A percentile compares a stretch with the other conserved stretches of the same genome.
Evolutionary conservation across 495 filamentous ascomycete species (phyloP).

Genomic region (Daldinia childiae): DNA sequence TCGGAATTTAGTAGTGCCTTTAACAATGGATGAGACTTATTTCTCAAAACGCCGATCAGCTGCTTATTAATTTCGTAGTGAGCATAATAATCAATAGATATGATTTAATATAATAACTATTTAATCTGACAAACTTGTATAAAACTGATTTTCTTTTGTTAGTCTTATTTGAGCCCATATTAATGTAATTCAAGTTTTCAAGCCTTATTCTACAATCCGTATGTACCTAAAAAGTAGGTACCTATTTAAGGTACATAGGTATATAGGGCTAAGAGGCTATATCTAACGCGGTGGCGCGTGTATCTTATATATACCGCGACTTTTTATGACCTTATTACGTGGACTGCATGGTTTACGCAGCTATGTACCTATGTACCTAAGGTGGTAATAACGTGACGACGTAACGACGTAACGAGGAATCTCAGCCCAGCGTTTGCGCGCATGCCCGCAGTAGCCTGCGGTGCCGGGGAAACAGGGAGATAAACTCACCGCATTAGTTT

Average conservation of each 20-base stretch:
- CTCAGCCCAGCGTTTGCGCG: constrained; percentile 22
- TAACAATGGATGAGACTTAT: not conserved
- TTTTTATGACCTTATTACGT: not conserved
- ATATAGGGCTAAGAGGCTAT: too few species aligned
- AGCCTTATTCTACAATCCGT: too few species aligned
- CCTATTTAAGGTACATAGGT: too few species aligned
- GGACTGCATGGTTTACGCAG: not conserved
- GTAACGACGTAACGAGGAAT: constrained; percentile 16
- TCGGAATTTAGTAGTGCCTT: not conserved
- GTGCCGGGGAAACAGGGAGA: constrained; percentile 13
- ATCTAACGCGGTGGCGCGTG: not conserved
- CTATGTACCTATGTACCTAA: not conserved
- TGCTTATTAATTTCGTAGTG: not conserved
- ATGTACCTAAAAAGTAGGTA: too few species aligned
- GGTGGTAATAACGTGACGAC: constrained; percentile 14
- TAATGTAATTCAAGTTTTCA: too few species aligned
- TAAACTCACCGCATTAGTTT: constrained; percentile 36
- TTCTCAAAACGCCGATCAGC: not conserved
- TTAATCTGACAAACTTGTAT: not conserved
- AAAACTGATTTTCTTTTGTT: not conserved
- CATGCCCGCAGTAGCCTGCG: not conserved
- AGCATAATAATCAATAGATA: not conserved
- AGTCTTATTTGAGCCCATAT: not conserved
- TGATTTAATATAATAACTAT: not conserved
- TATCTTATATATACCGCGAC: not conserved